Evolutionary conservation across 2,329 filamentous ascomycete species (phyloP).

Genomic region (Trichoderma hamatum): DNA sequence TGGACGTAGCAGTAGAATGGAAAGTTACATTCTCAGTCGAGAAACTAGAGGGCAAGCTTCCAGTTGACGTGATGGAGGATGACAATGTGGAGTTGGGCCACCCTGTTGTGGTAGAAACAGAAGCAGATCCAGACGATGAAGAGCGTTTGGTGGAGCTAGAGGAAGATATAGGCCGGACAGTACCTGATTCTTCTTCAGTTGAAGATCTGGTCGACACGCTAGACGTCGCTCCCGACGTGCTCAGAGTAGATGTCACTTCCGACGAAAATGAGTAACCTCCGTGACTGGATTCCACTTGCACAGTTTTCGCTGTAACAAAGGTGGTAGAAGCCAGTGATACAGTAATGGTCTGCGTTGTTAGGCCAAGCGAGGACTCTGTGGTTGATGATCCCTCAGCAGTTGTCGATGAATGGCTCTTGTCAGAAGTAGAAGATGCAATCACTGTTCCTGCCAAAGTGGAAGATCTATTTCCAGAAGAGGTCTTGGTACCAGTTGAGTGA

Average conservation of each 20-base stretch:
- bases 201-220: background rate
- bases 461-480: background rate
- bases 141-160: background rate
- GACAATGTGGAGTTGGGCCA: background rate
- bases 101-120: background rate
- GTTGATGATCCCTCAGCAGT: background rate
- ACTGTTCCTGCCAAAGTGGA: conserved; percentile 3
- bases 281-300: background rate
- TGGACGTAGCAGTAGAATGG: background rate
- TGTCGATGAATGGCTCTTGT: background rate
- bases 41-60: background rate
- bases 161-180: background rate
- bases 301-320: conserved; percentile 14
- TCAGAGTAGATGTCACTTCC: background rate
- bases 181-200: conserved; percentile 2
- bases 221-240: background rate
- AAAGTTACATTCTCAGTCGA: background rate
- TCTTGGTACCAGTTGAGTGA: background rate
- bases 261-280: conserved; percentile 16
- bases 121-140: background rate
- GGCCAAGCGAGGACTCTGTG: background rate
- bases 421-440: background rate
- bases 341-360: conserved; percentile 12
- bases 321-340: conserved; percentile 16
- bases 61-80: background rate